A percentile compares a stretch with the other conserved stretches of the same genome.
Conservation (phyloP, 495 filamentous ascomycete species). For the Neurospora africana region DNA sequence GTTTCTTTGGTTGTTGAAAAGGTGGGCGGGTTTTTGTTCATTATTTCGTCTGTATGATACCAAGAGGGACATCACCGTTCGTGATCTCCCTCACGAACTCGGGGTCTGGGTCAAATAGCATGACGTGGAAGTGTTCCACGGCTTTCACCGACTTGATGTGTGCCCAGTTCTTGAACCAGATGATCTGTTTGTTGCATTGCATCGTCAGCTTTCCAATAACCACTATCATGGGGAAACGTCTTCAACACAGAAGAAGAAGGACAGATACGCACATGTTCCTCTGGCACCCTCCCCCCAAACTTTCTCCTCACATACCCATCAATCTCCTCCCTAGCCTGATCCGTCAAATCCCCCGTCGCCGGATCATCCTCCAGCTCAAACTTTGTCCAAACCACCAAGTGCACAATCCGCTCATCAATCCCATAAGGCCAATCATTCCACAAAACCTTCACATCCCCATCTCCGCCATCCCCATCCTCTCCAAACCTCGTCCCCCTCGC, state of each 20-base stretch:
- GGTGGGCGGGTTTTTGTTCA: background rate
- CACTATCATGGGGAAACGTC: background rate
- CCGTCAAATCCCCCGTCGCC: slow-evolving; percentile 54
- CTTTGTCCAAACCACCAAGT: slow-evolving; percentile 88
- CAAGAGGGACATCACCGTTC: slow-evolving; percentile 57
- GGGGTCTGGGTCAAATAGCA: slow-evolving; percentile 65
- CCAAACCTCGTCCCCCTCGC: slow-evolving; percentile 30
- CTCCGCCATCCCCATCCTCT: slow-evolving; percentile 22
- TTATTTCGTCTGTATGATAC: slow-evolving; percentile 10
- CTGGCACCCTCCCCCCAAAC: slow-evolving; percentile 39
- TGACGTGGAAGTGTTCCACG: slow-evolving; percentile 94
- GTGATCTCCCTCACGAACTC: slow-evolving; percentile 64
- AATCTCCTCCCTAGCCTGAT: slow-evolving; percentile 50
- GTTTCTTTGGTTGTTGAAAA: background rate
- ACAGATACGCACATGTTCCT: slow-evolving; percentile 31
- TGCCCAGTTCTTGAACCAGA: slow-evolving; percentile 89
- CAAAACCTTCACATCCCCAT: slow-evolving; percentile 55
- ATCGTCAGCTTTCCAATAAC: background rate
- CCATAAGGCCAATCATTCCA: slow-evolving; percentile 92
- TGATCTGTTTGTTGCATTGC: slow-evolving; percentile 35
- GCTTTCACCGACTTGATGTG: slow-evolving; percentile 68
- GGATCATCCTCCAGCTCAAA: slow-evolving; percentile 57
- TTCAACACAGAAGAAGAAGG: background rate
- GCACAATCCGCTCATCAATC: slow-evolving; percentile 61
- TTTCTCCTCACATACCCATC: slow-evolving; percentile 54